Conservation (phyloP, 2,329 filamentous ascomycete species). For the Fusarium buxicola region DNA sequence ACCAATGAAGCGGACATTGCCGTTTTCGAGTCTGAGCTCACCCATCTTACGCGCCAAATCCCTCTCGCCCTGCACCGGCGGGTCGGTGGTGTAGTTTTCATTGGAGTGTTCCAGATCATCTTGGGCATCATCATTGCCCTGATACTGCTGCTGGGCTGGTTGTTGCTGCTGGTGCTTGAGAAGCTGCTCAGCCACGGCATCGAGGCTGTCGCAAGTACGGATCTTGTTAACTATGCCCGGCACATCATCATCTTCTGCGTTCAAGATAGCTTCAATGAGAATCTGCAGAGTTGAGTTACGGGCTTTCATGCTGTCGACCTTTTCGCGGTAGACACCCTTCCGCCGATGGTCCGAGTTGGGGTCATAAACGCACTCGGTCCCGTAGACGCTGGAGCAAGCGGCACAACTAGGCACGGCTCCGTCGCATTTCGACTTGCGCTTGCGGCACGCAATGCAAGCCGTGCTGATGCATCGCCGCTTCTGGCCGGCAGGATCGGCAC, state of each 20-base stretch:
- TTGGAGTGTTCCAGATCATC: slow-evolving; percentile 54
- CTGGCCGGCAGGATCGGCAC: slow-evolving; percentile 60
- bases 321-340: slow-evolving; percentile 97
- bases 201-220: slow-evolving; percentile 81
- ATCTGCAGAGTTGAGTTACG: slow-evolving; percentile 89
- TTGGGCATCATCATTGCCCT: slow-evolving; percentile 56
- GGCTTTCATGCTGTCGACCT: slow-evolving; percentile 88
- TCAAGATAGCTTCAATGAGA: slow-evolving; percentile 92
- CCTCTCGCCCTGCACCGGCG: slow-evolving; percentile 70
- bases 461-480: slow-evolving; percentile 86
- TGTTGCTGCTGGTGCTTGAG: slow-evolving; percentile 57
- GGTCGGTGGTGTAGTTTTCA: slow-evolving; percentile 55
- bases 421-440: slow-evolving; percentile 89
- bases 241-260: slow-evolving; percentile 89
- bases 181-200: slow-evolving; percentile 66
- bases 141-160: slow-evolving; percentile 44
- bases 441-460: slow-evolving; percentile 84
- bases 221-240: slow-evolving; percentile 85
- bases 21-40: slow-evolving; percentile 87
- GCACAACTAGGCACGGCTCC: slow-evolving; percentile 92
- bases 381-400: slow-evolving; percentile 95
- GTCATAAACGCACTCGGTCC: slow-evolving; percentile 92
- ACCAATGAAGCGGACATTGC: slow-evolving; percentile 89
- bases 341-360: slow-evolving; percentile 95
- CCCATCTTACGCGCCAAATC: slow-evolving; percentile 95